Evolutionary conservation across 2,329 filamentous ascomycete genomes (phyloP), one percentile per base, ranked within the genome.

Genomic region (Calonectria hawksworthii): DNA sequence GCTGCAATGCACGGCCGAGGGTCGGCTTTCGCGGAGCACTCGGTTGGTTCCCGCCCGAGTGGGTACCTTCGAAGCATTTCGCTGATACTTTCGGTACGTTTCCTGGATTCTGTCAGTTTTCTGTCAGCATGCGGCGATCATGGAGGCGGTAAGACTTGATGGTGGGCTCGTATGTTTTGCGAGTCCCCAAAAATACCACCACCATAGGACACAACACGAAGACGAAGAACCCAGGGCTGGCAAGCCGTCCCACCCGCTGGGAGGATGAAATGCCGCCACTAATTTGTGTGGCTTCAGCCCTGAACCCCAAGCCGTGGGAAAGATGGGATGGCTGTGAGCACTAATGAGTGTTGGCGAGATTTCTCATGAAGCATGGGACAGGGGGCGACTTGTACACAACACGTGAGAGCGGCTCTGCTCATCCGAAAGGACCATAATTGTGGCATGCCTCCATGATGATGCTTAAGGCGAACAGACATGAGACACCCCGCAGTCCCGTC

Each of bases 261-360:
- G 38, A 65, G 32, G 36, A 32, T 44, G 38, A 30, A 69, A 54
- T 59, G n/a, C 71, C 66, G 71, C 71, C 67, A 69, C 71, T 54
- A 26, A 56, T 32, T 54, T 56, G n/a, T 68, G 41, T 70, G 38
- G 38, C 54, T 68, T 72, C 70, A 79, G 74, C 79, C 77, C 72
- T 76, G 73, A 52, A 8, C n/a, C 30, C 30, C 67, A 63, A 78
- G 74, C 75, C 64, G 76, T 69, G 74, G 72, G 36, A 44, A 67
- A 44, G 74, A 79, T 73, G 64, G 44, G 52, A 78, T 73, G 64
- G 47, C 44, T 75, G 72, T 65, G 71, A 69, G 47, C 56, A 59
- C 54, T 69, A 52, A 73, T 61, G 28, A 52, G 21, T 47, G 36
- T 26, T 54, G 32, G 30, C 47, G 34, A 63, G 32, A 63, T 21